phyloP scores from a whole-genome alignment of 345 rosid species.

The Excoecaria cochinchinensis region DNA sequence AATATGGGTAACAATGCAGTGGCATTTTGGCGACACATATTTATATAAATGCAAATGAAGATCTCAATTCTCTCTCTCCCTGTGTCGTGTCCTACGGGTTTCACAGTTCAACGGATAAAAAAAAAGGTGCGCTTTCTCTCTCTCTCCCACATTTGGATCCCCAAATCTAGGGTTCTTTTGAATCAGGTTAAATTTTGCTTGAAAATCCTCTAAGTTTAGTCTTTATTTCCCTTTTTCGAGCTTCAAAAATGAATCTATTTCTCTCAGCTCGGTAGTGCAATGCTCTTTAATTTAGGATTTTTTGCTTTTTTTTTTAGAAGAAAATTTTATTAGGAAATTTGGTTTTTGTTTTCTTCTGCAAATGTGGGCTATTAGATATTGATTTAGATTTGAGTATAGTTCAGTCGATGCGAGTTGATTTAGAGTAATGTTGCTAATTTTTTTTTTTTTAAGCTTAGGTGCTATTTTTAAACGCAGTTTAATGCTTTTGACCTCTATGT shows the following conservation, averaged over 20 bases:
- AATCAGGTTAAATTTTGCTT: neutral
- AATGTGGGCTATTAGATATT: neutral
- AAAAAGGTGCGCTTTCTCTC: conserved; percentile 25
- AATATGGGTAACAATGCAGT: neutral
- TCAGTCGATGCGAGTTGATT: neutral
- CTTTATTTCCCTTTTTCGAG: neutral
- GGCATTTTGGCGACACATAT: conserved; percentile 21
- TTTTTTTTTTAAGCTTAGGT: neutral
- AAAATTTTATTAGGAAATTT: conserved; percentile 7
- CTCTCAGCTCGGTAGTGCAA: neutral
- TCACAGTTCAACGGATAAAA: conserved; percentile 22
- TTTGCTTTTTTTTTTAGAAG: neutral
- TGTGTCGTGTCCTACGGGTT: conserved; percentile 25
- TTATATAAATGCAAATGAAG: conserved; percentile 18
- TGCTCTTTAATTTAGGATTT: neutral
- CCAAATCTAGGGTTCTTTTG: conserved; percentile 37
- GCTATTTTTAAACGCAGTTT: neutral
- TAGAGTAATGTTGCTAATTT: neutral
- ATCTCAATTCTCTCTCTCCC: neutral
- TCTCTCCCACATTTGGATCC: conserved; percentile 29
- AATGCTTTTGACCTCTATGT: neutral
- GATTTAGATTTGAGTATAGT: neutral
- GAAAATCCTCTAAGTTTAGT: neutral
- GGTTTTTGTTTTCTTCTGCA: neutral
- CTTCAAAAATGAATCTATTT: neutral